A percentile compares a stretch with the other conserved stretches of the same genome.
phyloP scores from a whole-genome alignment of 495 filamentous ascomycete genomes.

The Trichoderma reesei region DNA sequence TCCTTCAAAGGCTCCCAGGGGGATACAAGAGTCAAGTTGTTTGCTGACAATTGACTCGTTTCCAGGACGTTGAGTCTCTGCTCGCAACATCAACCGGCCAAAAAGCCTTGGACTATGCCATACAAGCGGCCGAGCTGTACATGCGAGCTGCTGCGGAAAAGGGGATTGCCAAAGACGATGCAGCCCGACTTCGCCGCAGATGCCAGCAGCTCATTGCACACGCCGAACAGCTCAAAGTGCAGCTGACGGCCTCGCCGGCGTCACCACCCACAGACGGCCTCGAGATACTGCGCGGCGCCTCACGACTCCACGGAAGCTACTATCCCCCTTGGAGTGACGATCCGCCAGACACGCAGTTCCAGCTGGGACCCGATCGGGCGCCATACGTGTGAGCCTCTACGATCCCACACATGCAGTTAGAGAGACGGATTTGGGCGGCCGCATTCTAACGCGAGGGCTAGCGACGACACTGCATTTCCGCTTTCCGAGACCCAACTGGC shows the following conservation, averaged over 20 bases:
- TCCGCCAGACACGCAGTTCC: constrained; percentile 48
- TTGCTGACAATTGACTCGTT: neutral
- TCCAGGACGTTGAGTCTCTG: constrained; percentile 50
- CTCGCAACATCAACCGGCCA: constrained; percentile 46
- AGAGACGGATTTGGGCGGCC: no score
- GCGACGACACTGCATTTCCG: constrained; percentile 54
- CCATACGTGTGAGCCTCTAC: constrained; percentile 17
- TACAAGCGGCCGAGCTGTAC: constrained; percentile 64
- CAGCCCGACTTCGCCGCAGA: constrained; percentile 48
- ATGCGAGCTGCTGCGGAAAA: constrained; percentile 56
- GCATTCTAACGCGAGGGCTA: constrained; percentile 23
- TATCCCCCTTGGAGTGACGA: constrained; percentile 72
- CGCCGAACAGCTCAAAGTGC: constrained; percentile 64
- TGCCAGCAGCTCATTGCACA: constrained; percentile 54
- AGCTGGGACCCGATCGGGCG: constrained; percentile 28
- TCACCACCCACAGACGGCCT: constrained; percentile 55
- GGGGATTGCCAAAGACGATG: constrained; percentile 43
- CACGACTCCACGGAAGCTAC: constrained; percentile 65
- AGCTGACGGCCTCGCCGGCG: constrained; percentile 16
- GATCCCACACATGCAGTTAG: neutral
- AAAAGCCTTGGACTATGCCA: constrained; percentile 61
- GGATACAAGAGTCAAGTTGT: neutral
- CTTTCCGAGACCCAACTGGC: constrained; percentile 62
- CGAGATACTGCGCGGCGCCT: constrained; percentile 65
- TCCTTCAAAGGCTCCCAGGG: neutral